A percentile compares a stretch with the other conserved stretches of the same genome.
Conservation (phyloP, 2,329 filamentous ascomycete species). For the Aspergillus novofumigatus region DNA sequence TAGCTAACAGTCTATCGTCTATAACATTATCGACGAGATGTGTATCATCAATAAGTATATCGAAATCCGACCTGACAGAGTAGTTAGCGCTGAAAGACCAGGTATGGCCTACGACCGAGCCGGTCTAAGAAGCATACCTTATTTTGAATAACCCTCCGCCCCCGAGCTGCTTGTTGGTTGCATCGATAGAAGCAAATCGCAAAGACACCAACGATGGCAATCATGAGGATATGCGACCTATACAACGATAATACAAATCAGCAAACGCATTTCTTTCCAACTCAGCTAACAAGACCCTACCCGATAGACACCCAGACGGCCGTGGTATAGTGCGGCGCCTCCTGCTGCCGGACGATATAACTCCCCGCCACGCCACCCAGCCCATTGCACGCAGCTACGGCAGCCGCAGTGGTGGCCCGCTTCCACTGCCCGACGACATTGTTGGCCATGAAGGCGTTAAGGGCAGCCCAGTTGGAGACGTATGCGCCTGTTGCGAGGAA, state of each 20-base stretch:
- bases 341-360: conserved; percentile 59
- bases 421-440: conserved; percentile 64
- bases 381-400: conserved; percentile 58
- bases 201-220: conserved; percentile 50
- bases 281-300: conserved; percentile 15
- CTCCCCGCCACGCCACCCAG: conserved; percentile 62
- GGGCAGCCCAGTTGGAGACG: conserved; percentile 64
- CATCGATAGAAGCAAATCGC: conserved; percentile 51
- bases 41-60: conserved; percentile 30
- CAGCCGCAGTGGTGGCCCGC: conserved; percentile 57
- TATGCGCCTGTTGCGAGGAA: conserved; percentile 66
- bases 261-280: background rate
- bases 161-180: conserved; percentile 48
- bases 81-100: background rate
- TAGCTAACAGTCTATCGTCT: background rate
- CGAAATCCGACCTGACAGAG: conserved; percentile 25
- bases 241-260: background rate
- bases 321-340: conserved; percentile 61
- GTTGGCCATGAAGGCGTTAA: conserved; percentile 61
- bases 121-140: conserved; percentile 19
- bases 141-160: conserved; percentile 49
- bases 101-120: no score
- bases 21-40: background rate
- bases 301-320: conserved; percentile 66
- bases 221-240: conserved; percentile 57